These are phyloP conservation scores for Taiozyma sp. DNA, from an alignment of 1,139 yeast species.

Conservation along the genomic window DNA sequence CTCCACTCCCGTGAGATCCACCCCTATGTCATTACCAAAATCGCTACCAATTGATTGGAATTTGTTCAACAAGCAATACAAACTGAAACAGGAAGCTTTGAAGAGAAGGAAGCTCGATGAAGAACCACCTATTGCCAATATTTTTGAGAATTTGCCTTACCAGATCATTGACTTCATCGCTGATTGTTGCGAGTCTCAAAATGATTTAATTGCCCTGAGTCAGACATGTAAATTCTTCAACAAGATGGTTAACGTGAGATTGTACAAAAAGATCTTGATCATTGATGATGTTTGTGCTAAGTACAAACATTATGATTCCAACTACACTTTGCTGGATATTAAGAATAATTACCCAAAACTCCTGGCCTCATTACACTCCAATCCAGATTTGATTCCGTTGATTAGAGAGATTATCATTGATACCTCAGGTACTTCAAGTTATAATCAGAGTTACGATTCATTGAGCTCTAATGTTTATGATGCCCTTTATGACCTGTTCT, in stretches of 20 bases:
- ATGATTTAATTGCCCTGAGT: slow-evolving; percentile 21
- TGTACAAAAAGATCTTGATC: slow-evolving; percentile 22
- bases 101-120: slow-evolving; percentile 6
- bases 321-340: slow-evolving; percentile 20
- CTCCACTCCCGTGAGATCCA: slow-evolving; percentile 19
- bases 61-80: slow-evolving; percentile 23
- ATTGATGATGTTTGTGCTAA: slow-evolving; percentile 21
- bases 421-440: slow-evolving; percentile 18
- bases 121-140: slow-evolving; percentile 10
- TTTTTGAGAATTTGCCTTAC: slow-evolving; percentile 24
- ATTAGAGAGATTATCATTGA: slow-evolving; percentile 23
- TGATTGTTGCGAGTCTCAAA: slow-evolving; percentile 22
- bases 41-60: slow-evolving; percentile 25
- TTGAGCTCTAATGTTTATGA: slow-evolving; percentile 19
- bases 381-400: slow-evolving; percentile 17
- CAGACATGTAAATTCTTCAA: slow-evolving; percentile 24
- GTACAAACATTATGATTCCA: slow-evolving; percentile 19
- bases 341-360: slow-evolving; percentile 21
- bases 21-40: slow-evolving; percentile 22
- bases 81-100: slow-evolving; percentile 15
- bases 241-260: slow-evolving; percentile 19
- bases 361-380: slow-evolving; percentile 23
- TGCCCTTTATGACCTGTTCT: slow-evolving; percentile 23
- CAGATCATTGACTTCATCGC: slow-evolving; percentile 24
- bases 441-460: slow-evolving; percentile 21